Percentiles rank a stretch among this genome's conserved stretches.
Evolutionary conservation across 176 grass and related monocot genomes (phyloP).

Genomic region (Musa schizocarpa): DNA sequence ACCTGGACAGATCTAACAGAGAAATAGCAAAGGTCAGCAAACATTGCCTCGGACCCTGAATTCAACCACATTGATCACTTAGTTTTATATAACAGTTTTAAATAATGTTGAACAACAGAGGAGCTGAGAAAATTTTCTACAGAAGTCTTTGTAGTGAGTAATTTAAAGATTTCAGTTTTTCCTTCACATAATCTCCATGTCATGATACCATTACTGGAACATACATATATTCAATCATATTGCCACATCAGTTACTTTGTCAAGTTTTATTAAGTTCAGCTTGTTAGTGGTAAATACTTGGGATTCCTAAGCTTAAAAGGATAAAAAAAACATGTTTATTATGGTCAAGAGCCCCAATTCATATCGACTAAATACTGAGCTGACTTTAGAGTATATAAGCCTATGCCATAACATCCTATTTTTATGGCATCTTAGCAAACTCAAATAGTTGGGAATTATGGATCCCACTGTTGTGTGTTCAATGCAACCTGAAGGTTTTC

Average conservation of each 20-base stretch:
- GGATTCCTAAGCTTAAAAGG: not conserved
- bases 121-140: not conserved
- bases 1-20: constrained; percentile 97
- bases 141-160: not conserved
- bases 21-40: constrained; percentile 98
- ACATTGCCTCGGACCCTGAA: constrained; percentile 99
- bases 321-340: not conserved
- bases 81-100: not conserved
- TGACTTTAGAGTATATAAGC: too few relatives aligned
- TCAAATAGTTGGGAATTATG: not conserved
- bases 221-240: not conserved
- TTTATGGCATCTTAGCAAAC: too few relatives aligned
- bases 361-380: not conserved
- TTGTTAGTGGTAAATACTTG: not conserved
- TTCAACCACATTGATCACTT: constrained; percentile 6
- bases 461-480: not conserved
- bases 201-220: not conserved
- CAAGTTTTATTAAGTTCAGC: too few relatives aligned
- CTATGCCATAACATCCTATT: too few relatives aligned
- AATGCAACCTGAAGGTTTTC: too few relatives aligned
- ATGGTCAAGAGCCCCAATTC: not conserved
- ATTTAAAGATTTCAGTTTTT: not conserved
- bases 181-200: not conserved
- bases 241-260: not conserved
- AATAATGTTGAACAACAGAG: not conserved